Evolutionary conservation across 352 stramenopile species (phyloP), one percentile per base, ranked within the genome.

Genomic region (Phytopythium aichiense): DNA sequence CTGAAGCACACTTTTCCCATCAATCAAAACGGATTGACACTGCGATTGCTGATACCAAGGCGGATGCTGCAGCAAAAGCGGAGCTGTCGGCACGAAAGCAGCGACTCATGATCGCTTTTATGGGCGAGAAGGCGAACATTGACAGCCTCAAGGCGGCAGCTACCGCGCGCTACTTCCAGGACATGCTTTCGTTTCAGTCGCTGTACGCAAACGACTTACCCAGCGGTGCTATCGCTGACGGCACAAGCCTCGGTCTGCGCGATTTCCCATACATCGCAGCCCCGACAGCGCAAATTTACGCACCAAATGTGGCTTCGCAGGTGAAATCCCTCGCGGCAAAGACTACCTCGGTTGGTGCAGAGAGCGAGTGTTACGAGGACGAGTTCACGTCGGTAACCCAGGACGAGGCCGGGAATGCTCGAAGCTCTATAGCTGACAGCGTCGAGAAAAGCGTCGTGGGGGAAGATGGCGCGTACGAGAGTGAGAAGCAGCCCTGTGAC

Each of bases 131-230:
- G 52, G 77, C 76, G 2, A 76, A 77, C 42, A 56, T 89, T 30
- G 77, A 89, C 48, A 87, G 76, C 35, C 52, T 85, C 12, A 78
- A 74, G 40, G 76, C 79, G 3, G 70, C 82, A 0, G 79, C 71
- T 23, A 84, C 75, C 30, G 74, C 77, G 15, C 72, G 75, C 15
- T 91, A 86, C 56, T 91, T 87, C 40, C 76, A 89, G 51, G 81
- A 91, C 43, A 33, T 91, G 20, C 66, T 87, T 12, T 63, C 71
- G 0, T 84, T 89, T 37, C 77, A 79, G 20, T 77, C 76, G 1
- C 60, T 89, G 15, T 33, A 69, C 25, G 28, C n/a, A 7, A 31
- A 4, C 35, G 33, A 63, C 5, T 7, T 31, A 38, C 11, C 31
- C 28, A 43, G 5, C 11, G 20, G 16, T 8, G 7, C 6, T 16